A percentile compares a stretch with the other conserved stretches of the same genome.
phyloP scores from a whole-genome alignment of 805 yeast genomes.

The Saccharomyces jurei region DNA sequence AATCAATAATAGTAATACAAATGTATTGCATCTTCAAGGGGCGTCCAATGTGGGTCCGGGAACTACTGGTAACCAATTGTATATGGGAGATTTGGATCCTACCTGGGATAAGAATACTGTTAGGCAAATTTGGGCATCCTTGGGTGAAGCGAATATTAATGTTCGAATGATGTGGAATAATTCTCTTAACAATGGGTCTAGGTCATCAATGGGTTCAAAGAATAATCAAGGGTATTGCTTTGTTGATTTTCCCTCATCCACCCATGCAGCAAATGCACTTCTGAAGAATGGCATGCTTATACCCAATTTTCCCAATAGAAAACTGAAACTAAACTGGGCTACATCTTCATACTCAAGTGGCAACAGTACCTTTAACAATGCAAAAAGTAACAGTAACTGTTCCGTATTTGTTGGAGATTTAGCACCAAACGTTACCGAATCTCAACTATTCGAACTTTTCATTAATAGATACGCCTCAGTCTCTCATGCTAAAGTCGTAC shows the following conservation, averaged over 20 bases:
- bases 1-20: neutral
- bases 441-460: conserved; percentile 55
- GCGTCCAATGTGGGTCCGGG: neutral
- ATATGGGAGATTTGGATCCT: conserved; percentile 91
- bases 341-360: conserved; percentile 23
- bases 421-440: conserved; percentile 64
- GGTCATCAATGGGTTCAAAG: conserved; percentile 18
- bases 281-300: conserved; percentile 59
- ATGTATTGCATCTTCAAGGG: neutral
- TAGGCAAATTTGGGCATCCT: conserved; percentile 56
- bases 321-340: conserved; percentile 76
- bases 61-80: conserved; percentile 32
- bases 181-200: conserved; percentile 20
- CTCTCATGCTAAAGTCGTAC: conserved; percentile 68
- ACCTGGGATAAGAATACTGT: conserved; percentile 70
- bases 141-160: conserved; percentile 52
- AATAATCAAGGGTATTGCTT: conserved; percentile 73
- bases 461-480: conserved; percentile 64
- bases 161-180: conserved; percentile 71
- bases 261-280: conserved; percentile 58
- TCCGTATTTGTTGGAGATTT: conserved; percentile 85
- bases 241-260: conserved; percentile 57
- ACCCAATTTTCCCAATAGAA: conserved; percentile 47
- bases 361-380: neutral
- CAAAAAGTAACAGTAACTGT: conserved; percentile 34